These are phyloP conservation scores for Botrytis hyacinthi DNA, from an alignment of 2,329 filamentous ascomycete species.

Conservation along the genomic window DNA sequence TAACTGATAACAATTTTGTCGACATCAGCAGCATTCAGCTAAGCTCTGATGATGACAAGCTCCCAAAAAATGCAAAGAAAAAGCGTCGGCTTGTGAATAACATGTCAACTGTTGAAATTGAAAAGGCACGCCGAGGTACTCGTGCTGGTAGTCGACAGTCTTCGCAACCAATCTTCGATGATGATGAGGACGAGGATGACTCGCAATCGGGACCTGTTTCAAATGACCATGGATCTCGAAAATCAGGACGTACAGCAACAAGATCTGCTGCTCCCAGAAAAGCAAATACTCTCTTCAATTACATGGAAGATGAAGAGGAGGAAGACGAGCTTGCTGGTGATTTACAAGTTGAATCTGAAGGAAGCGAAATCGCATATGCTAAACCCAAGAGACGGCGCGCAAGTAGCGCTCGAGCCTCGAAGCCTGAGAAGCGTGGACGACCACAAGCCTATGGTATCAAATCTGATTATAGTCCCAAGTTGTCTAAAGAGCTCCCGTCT, in stretches of 20 bases:
- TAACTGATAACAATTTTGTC: slow-evolving; percentile 26
- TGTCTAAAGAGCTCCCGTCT: slow-evolving; percentile 30
- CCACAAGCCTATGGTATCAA: slow-evolving; percentile 8
- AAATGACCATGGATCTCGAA: slow-evolving; percentile 18
- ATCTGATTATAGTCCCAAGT: slow-evolving; percentile 23
- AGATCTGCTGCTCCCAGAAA: slow-evolving; percentile 27
- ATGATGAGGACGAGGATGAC: slow-evolving; percentile 22
- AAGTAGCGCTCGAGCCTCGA: slow-evolving; percentile 12
- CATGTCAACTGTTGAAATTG: slow-evolving; percentile 24
- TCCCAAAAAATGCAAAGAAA: slow-evolving; percentile 24
- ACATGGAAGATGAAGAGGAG: slow-evolving; percentile 24
- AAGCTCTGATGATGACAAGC: slow-evolving; percentile 29
- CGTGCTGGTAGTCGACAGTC: slow-evolving; percentile 26
- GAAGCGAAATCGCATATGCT: slow-evolving; percentile 51
- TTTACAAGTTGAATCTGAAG: slow-evolving; percentile 40
- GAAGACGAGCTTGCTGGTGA: slow-evolving; percentile 33
- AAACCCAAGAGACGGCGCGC: slow-evolving; percentile 40
- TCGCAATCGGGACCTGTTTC: slow-evolving; percentile 5
- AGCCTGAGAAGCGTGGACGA: slow-evolving; percentile 23
- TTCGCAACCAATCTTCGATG: slow-evolving; percentile 22
- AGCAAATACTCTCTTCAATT: slow-evolving; percentile 11
- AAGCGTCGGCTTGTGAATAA: slow-evolving; percentile 31
- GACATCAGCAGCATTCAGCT: slow-evolving; percentile 25
- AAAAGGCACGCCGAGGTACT: slow-evolving; percentile 27
- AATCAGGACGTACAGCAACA: slow-evolving; percentile 25